Conservation (phyloP, 225 moss, liverwort and hornwort species). For the Straminergon stramineum region DNA sequence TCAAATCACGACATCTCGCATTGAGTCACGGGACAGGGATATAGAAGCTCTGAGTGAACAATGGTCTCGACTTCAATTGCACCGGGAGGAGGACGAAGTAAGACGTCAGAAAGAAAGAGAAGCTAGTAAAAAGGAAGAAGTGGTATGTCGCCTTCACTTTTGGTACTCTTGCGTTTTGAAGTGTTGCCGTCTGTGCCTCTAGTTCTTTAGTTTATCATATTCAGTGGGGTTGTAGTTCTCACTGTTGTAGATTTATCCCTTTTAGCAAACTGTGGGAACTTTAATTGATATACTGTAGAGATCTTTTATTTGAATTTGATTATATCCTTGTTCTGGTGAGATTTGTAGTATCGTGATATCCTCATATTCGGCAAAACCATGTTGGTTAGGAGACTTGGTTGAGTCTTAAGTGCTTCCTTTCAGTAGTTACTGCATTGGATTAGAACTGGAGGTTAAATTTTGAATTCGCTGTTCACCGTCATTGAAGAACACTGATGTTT, state of each 20-base stretch:
- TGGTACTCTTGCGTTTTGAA: not conserved
- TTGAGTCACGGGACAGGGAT: not conserved
- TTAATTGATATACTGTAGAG: not conserved
- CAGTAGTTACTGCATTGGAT: not conserved
- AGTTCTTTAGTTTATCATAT: not conserved
- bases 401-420: not conserved
- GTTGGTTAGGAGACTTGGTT: not conserved
- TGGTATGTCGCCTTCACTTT: conserved; percentile 16
- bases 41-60: not conserved
- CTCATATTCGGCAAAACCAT: not conserved
- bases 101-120: conserved; percentile 27
- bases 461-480: not conserved
- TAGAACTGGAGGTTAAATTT: not conserved
- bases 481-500: not conserved
- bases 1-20: not conserved
- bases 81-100: conserved; percentile 16
- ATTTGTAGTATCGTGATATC: not conserved
- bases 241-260: not conserved
- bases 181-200: not conserved
- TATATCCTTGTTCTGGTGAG: not conserved
- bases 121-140: conserved; percentile 29
- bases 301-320: not conserved
- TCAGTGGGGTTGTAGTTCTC: not conserved
- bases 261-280: not conserved
- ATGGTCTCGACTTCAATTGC: not conserved